Conservation (phyloP, 2,329 filamentous ascomycete species). For the Ascosphaera aggregata region DNA sequence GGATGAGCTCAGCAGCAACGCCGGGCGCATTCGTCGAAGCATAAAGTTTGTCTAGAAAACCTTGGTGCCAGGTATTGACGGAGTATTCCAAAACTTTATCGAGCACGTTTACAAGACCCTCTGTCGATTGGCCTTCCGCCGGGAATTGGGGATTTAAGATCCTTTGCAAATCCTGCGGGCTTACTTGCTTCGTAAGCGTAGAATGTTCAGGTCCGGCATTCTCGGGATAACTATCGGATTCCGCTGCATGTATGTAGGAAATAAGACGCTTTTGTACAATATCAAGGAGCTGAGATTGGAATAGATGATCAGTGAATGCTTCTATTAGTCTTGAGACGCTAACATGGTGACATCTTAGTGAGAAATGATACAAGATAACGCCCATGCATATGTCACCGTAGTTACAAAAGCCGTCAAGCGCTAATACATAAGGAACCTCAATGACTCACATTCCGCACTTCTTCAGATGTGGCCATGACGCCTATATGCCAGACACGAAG, state of each 20-base stretch:
- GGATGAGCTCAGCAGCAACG: constrained; percentile 59
- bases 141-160: constrained; percentile 32
- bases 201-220: constrained; percentile 33
- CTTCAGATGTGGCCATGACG: constrained; percentile 14
- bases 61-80: constrained; percentile 97
- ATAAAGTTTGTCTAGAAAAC: constrained; percentile 90
- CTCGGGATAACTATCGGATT: constrained; percentile 33
- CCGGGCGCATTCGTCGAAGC: constrained; percentile 75
- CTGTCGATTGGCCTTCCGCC: constrained; percentile 34
- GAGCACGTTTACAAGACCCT: constrained; percentile 50
- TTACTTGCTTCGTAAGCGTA: constrained; percentile 38
- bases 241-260: constrained; percentile 21
- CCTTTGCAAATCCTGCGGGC: constrained; percentile 33
- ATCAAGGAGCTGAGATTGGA: constrained; percentile 12
- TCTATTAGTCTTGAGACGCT: neutral
- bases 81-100: constrained; percentile 55
- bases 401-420: neutral
- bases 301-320: constrained; percentile 1
- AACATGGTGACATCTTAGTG: constrained; percentile 1
- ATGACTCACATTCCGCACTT: constrained; percentile 19
- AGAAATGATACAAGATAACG: neutral
- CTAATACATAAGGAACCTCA: neutral
- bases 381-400: neutral
- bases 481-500: too few relatives aligned
- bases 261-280: constrained; percentile 22